Base-by-base conservation (phyloP, 805 yeast genomes). In the Myxozyma mucilagina region DNA sequence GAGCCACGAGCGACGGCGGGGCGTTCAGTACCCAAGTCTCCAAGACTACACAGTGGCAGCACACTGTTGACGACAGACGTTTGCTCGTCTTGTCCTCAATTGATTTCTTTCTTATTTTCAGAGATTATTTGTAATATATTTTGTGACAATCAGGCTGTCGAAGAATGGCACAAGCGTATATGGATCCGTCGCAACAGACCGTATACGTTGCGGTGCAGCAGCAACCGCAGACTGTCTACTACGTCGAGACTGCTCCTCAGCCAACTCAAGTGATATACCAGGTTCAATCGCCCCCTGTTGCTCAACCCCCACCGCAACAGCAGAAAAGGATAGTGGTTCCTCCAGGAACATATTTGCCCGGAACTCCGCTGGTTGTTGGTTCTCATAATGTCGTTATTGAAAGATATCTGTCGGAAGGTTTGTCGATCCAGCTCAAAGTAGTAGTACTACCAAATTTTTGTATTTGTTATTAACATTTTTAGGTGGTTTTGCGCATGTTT, bases 401-500 rank as follows among this genome's bases (percentile, higher is more conserved):
- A 64, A 81, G 85, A 67, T 92, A 89, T 76, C 76, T 92, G 47
- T 87, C 96, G 5, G 87, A 87, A 70, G 98, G 94, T 74, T 14
- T 9, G 59, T 49, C 43, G 42, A 34, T 48, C 52, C 36, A 35
- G 13, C 31, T 13, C 42, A 6, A 16, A 3, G 24, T 36, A 6
- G 11, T 32, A 9, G 42, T 35, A 44, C 38, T 9, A 13, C 20
- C 8, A 29, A 13, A 35, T 31, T 31, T 31, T 1, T 2, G 13
- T 32, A n/a, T 16, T 43, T n/a, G 18, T 35, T 31, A 9, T 14
- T 29, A 58, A 52, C 70, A 60, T 5, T 7, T 32, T 5, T 39
- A 69, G 80, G 87, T 50, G 99, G 99, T 13, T 94, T 90, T 79
- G 98, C 99, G 10, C 96, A 89, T 72, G 97, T 94, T 4, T 94